Percentiles rank a stretch among this genome's conserved stretches.
These are phyloP conservation scores for Lyophyllum semitale DNA, from an alignment of 768 basidiomycete species.

Conservation along the genomic window DNA sequence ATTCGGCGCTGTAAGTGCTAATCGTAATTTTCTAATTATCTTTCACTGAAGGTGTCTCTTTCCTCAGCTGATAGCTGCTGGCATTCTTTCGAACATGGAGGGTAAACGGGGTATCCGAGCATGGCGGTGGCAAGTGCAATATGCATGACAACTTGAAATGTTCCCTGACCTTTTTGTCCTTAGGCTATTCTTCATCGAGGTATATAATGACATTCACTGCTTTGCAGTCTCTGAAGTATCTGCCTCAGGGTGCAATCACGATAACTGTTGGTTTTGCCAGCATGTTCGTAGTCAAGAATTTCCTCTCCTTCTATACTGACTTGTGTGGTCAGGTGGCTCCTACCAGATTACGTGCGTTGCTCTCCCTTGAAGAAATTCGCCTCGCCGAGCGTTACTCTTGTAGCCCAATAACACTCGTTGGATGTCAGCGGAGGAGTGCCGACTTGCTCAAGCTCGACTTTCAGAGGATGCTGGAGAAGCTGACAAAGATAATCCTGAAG, in stretches of 20 bases:
- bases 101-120: conserved; percentile 65
- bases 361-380: not conserved
- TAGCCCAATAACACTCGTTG: conserved; percentile 67
- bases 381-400: not conserved
- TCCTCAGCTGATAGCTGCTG: conserved; percentile 70
- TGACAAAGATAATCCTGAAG: conserved; percentile 54
- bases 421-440: conserved; percentile 51
- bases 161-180: not conserved
- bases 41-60: not conserved
- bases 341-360: conserved; percentile 57
- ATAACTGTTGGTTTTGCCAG: conserved; percentile 56
- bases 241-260: conserved; percentile 58
- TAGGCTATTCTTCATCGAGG: conserved; percentile 76
- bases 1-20: conserved; percentile 55
- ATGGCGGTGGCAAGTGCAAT: conserved; percentile 60
- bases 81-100: conserved; percentile 69
- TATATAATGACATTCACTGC: conserved; percentile 16
- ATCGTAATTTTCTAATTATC: not conserved
- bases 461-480: conserved; percentile 72
- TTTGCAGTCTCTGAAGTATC: not conserved
- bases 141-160: not conserved
- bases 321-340: conserved; percentile 42
- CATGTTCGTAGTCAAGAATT: conserved; percentile 40
- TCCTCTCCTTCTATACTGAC: not conserved
- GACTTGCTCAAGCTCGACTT: conserved; percentile 63